phyloP scores from a whole-genome alignment of 179 eudicot genomes.

The Actinidia arguta region DNA sequence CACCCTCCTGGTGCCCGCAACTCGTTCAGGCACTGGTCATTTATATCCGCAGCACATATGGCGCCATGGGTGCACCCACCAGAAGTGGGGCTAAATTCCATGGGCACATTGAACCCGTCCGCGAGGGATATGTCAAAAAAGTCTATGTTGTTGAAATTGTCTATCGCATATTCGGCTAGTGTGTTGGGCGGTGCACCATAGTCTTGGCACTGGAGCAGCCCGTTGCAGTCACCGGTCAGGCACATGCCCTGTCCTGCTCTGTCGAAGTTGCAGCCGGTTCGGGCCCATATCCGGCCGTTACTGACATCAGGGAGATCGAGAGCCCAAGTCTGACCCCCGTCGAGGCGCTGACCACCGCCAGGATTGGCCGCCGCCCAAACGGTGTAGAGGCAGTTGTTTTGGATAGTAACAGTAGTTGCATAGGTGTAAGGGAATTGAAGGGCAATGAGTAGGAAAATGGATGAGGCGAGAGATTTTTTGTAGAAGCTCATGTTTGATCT shows the following conservation, averaged over 20 bases:
- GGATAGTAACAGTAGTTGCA: neutral
- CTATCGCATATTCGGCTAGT: neutral
- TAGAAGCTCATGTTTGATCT: conserved; percentile 11
- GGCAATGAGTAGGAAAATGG: too few species aligned
- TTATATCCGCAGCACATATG: neutral
- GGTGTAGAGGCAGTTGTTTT: neutral
- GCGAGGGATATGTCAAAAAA: conserved; percentile 8
- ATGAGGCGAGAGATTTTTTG: too few species aligned
- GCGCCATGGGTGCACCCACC: neutral
- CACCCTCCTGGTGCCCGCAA: conserved; percentile 7
- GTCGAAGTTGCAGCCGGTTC: neutral
- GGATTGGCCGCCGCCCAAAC: neutral
- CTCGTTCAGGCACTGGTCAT: neutral
- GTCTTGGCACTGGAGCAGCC: neutral
- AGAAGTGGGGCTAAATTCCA: neutral
- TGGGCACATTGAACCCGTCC: conserved; percentile 5
- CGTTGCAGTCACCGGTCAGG: conserved; percentile 16
- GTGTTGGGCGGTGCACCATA: neutral
- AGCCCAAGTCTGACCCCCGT: neutral
- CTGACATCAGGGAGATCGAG: neutral
- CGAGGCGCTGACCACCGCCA: neutral
- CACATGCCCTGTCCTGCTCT: neutral
- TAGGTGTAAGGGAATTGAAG: neutral
- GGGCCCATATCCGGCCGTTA: neutral
- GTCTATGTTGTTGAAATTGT: neutral